Evolutionary conservation across 2,329 filamentous ascomycete genomes (phyloP).

Genomic region (Blastomyces emzantsi): DNA sequence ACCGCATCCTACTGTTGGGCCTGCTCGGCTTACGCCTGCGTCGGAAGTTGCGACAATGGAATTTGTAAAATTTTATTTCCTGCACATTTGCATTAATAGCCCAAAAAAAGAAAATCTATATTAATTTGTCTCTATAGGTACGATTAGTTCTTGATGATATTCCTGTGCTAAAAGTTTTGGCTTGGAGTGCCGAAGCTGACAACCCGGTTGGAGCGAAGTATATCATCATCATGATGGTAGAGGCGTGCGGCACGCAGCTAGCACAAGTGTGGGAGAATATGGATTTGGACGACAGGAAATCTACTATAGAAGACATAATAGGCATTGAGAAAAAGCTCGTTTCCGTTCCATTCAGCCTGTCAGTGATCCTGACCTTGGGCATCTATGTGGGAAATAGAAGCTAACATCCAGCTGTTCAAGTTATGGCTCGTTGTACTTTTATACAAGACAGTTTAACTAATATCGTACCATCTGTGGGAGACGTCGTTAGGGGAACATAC

Average conservation of each 20-base stretch:
- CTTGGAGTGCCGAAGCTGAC: constrained; percentile 14
- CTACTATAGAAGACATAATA: constrained; percentile 21
- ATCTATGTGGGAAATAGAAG: not conserved
- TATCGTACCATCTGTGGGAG: too few species aligned
- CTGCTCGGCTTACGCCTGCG: too few species aligned
- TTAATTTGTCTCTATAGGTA: too few species aligned
- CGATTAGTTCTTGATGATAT: constrained; percentile 10
- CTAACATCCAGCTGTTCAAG: not conserved
- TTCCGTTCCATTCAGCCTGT: constrained; percentile 13
- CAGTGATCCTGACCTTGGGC: not conserved
- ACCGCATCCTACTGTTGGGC: too few species aligned
- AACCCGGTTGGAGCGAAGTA: constrained; percentile 22
- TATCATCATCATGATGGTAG: constrained; percentile 25
- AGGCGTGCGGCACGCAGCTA: constrained; percentile 24
- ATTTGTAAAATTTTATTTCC: too few species aligned
- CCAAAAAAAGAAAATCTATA: too few species aligned
- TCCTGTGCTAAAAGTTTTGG: constrained; percentile 14
- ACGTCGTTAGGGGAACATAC: too few species aligned
- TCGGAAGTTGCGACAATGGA: too few species aligned
- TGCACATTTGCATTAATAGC: too few species aligned
- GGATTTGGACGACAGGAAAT: constrained; percentile 20
- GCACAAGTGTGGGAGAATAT: constrained; percentile 24
- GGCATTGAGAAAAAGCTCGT: too few species aligned
- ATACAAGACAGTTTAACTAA: not conserved
- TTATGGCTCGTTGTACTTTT: constrained; percentile 2